Evolutionary conservation across 768 basidiomycete genomes (phyloP), one percentile per base, ranked within the genome.

Genomic region (Mycena indigotica): DNA sequence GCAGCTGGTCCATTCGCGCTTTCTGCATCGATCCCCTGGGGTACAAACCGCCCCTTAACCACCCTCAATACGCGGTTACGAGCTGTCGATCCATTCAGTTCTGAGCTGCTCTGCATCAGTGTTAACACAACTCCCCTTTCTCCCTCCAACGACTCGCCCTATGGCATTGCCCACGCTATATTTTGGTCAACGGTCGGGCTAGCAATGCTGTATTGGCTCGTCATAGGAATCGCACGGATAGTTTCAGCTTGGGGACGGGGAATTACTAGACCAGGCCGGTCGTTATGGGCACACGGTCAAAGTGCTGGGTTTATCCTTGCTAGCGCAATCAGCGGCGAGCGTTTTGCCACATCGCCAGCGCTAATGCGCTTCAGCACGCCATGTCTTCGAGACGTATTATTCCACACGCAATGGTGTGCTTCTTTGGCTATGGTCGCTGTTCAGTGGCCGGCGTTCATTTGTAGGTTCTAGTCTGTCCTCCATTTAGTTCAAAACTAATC

Each of bases 361-460:
- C 77, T 98, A 52, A 81, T 97, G 75, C 79, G 95, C 51, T 98
- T 95, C 68, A 87, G 94, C 94, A 69, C 97, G 0, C 96, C 97
- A 2, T 93, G 93, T 5, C 75, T 95, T 74, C 80, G 95, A 52
- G 97, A 99, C 71, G 82, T 99, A 50, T 82, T 98, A 50, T 90
- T 93, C 71, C 93, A 95, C 66, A 91, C 95, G 0, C 95, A 97
- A 64, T 98, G 91, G 89, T 92, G 89, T 70, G 83, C 92, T 38
- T 83, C 88, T 28, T 77, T 99, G 15, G 86, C 86, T 28, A 95
- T 97, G 91, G 86, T 98, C 53, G 93, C 96, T 29, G 93, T 98
- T 21, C 82, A 92, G 69, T 99, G 96, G 96, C 96, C 97, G 0
- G 77, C 80, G 16, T 98, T 95, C 71, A 82, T 89, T 58, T 98